Percentiles rank a stretch among this genome's conserved stretches.
phyloP scores from a whole-genome alignment of 192 early-diverging fungal genomes.

The Coemansia asiatica region DNA sequence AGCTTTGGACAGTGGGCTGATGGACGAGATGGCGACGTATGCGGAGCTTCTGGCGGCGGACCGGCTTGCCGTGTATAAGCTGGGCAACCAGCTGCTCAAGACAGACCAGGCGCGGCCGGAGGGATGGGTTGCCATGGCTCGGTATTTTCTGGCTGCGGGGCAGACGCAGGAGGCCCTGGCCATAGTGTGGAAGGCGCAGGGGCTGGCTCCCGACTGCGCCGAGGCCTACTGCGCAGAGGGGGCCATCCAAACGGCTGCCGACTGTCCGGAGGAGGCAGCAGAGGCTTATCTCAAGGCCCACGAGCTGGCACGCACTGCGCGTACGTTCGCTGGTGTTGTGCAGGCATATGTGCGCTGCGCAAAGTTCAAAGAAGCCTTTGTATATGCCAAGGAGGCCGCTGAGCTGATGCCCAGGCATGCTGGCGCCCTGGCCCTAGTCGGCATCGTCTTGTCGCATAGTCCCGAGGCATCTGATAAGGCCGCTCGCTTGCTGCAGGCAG shows the following conservation, averaged over 20 bases:
- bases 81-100: constrained; percentile 37
- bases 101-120: constrained; percentile 36
- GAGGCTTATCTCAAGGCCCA: constrained; percentile 35
- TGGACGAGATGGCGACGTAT: constrained; percentile 39
- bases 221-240: constrained; percentile 44
- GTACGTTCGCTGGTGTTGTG: constrained; percentile 28
- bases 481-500: constrained; percentile 20
- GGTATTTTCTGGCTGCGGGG: constrained; percentile 25
- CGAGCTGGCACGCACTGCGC: constrained; percentile 16
- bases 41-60: constrained; percentile 32
- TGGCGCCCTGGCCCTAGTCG: constrained; percentile 32
- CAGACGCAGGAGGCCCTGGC: constrained; percentile 48
- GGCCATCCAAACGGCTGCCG: constrained; percentile 32
- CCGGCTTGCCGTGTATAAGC: constrained; percentile 24
- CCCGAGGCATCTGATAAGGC: constrained; percentile 44
- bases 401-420: constrained; percentile 44
- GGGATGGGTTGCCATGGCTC: constrained; percentile 53
- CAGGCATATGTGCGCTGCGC: constrained; percentile 25
- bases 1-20: constrained; percentile 18
- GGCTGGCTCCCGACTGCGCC: constrained; percentile 23
- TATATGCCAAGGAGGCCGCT: constrained; percentile 37
- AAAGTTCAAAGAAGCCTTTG: constrained; percentile 41
- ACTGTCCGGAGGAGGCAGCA: constrained; percentile 24
- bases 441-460: constrained; percentile 46
- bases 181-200: constrained; percentile 49